phyloP scores from a whole-genome alignment of 2,329 filamentous ascomycete species.

The Trichoderma atrobrunneum region DNA sequence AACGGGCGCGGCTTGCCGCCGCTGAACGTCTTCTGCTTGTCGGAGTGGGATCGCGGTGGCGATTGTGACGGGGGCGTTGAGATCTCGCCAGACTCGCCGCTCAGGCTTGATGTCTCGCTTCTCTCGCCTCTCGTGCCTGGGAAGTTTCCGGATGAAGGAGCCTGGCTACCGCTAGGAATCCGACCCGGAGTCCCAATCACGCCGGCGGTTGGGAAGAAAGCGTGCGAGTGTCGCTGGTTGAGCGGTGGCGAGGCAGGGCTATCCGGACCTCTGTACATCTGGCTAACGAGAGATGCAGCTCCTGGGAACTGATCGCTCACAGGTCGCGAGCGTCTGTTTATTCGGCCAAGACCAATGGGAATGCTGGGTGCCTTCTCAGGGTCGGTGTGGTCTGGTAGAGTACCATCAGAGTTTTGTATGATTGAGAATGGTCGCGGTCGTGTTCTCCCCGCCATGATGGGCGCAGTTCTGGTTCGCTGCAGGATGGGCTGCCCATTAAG shows the following conservation, averaged over 20 bases:
- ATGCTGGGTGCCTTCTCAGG: slow-evolving; percentile 74
- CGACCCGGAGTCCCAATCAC: slow-evolving; percentile 53
- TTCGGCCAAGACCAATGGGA: slow-evolving; percentile 60
- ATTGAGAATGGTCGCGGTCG: slow-evolving; percentile 57
- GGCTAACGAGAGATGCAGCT: slow-evolving; percentile 73
- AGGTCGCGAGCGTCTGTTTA: slow-evolving; percentile 53
- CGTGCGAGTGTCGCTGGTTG: slow-evolving; percentile 58
- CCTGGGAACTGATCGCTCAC: slow-evolving; percentile 62
- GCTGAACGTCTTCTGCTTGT: slow-evolving; percentile 58
- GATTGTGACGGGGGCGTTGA: slow-evolving; percentile 51
- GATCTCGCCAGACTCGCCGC: slow-evolving; percentile 61
- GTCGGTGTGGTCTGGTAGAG: slow-evolving; percentile 53
- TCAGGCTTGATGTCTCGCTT: slow-evolving; percentile 62
- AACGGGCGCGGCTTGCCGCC: slow-evolving; percentile 78
- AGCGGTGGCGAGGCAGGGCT: slow-evolving; percentile 60
- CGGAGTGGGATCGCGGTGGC: slow-evolving; percentile 49
- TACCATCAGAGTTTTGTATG: slow-evolving; percentile 41
- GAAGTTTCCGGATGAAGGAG: slow-evolving; percentile 59
- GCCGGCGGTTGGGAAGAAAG: slow-evolving; percentile 57
- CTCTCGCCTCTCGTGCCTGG: slow-evolving; percentile 67
- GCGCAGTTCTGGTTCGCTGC: slow-evolving; percentile 61
- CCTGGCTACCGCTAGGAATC: slow-evolving; percentile 49
- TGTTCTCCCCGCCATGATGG: slow-evolving; percentile 43
- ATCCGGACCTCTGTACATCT: slow-evolving; percentile 80
- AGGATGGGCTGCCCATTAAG: slow-evolving; percentile 48